Evolutionary conservation across 1,139 yeast genomes (phyloP).

Genomic region (Scheffersomyces titani): DNA sequence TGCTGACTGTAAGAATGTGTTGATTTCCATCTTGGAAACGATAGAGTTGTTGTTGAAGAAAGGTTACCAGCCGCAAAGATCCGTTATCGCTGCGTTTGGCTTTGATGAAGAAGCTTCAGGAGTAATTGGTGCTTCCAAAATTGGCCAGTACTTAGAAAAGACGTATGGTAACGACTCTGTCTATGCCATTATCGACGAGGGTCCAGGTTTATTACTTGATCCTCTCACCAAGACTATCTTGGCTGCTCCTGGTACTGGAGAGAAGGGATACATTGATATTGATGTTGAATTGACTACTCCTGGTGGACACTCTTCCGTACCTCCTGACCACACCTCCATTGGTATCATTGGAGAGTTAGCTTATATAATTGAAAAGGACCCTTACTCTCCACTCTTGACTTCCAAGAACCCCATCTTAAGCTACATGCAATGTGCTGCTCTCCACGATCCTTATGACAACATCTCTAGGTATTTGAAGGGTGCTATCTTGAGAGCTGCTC

Average conservation of each 20-base stretch:
- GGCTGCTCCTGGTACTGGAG: conserved; percentile 54
- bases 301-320: conserved; percentile 77
- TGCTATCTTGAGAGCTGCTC: conserved; percentile 28
- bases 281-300: conserved; percentile 50
- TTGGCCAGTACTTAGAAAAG: conserved; percentile 44
- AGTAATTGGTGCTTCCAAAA: conserved; percentile 50
- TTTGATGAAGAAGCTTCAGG: conserved; percentile 77
- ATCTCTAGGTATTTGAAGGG: conserved; percentile 14
- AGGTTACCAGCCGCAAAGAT: conserved; percentile 54
- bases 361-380: conserved; percentile 48
- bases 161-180: conserved; percentile 58
- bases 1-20: conserved; percentile 60
- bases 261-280: conserved; percentile 64
- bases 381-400: conserved; percentile 45
- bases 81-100: conserved; percentile 62
- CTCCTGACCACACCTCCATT: conserved; percentile 72
- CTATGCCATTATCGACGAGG: conserved; percentile 67
- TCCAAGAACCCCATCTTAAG: conserved; percentile 50
- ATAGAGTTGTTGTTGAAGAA: conserved; percentile 48
- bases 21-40: conserved; percentile 60
- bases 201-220: conserved; percentile 40
- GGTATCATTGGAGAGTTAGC: conserved; percentile 65
- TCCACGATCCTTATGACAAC: conserved; percentile 21
- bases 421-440: conserved; percentile 50
- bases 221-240: conserved; percentile 31